A percentile compares a stretch with the other conserved stretches of the same genome.
These are phyloP conservation scores for Ophiobolus disseminans DNA, from an alignment of 2,329 filamentous ascomycete species.

Conservation along the genomic window DNA sequence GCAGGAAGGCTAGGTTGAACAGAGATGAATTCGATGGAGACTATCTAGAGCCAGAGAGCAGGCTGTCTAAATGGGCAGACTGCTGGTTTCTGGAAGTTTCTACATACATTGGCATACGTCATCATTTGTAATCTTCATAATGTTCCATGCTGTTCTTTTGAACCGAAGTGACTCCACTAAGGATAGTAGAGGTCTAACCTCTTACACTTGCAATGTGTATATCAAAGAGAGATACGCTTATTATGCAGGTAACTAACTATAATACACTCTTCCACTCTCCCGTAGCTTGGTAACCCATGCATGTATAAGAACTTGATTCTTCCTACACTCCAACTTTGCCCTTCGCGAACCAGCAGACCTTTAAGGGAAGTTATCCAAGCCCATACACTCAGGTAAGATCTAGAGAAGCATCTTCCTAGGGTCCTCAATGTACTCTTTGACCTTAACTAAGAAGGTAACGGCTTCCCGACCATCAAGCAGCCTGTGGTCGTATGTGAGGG, in stretches of 20 bases:
- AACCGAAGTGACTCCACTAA: too few species aligned
- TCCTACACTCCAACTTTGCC: neutral
- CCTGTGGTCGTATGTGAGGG: conserved; percentile 96
- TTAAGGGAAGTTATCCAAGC: neutral
- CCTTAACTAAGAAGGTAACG: conserved; percentile 92
- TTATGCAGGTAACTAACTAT: conserved; percentile 8
- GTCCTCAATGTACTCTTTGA: conserved; percentile 98
- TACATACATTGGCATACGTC: too few species aligned
- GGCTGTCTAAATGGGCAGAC: too few species aligned
- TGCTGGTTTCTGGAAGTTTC: too few species aligned
- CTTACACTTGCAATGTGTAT: too few species aligned
- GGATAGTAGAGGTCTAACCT: too few species aligned
- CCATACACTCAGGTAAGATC: neutral
- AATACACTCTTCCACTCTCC: conserved; percentile 5
- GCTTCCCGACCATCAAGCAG: conserved; percentile 94
- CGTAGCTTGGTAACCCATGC: neutral
- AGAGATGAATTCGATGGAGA: too few species aligned
- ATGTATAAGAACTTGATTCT: conserved; percentile 1
- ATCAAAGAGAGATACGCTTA: conserved; percentile 9
- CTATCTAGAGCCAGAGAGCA: too few species aligned
- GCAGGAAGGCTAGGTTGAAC: too few species aligned
- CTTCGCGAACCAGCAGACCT: neutral
- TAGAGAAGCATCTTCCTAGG: conserved; percentile 84
- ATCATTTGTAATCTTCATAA: too few species aligned
- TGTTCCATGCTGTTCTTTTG: too few species aligned